Conservation (phyloP, 176 grass and related monocot species). For the Dactylis glomerata region DNA sequence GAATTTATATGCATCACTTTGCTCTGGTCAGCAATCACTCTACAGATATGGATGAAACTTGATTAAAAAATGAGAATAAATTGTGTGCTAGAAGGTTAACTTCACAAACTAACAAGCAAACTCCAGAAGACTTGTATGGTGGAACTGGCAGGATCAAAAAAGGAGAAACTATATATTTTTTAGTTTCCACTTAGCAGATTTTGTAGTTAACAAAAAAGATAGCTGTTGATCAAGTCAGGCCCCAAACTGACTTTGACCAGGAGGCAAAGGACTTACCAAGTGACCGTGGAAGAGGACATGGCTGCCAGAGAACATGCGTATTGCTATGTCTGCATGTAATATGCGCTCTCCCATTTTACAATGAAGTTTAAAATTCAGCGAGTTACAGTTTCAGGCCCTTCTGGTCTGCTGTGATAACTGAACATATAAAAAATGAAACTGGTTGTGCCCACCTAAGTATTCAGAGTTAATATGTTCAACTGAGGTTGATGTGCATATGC, state of each 20-base stretch:
- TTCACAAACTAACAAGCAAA: slow-evolving; percentile 26
- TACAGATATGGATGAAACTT: no score
- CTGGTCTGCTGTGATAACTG: no score
- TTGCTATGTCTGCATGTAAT: not conserved
- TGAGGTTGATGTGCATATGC: not conserved
- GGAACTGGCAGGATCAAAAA: no score
- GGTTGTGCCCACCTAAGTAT: not conserved
- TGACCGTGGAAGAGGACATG: slow-evolving; percentile 47
- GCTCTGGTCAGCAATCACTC: no score
- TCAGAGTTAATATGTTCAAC: not conserved
- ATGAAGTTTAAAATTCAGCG: not conserved
- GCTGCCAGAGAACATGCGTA: slow-evolving; percentile 18
- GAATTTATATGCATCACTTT: no score
- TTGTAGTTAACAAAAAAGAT: slow-evolving; percentile 56
- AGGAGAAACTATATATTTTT: no score
- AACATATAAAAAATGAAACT: not conserved
- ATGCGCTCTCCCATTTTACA: not conserved
- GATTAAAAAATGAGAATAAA: no score
- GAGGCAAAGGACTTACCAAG: slow-evolving; percentile 47
- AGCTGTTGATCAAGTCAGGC: slow-evolving; percentile 61
- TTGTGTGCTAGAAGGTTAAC: slow-evolving; percentile 4
- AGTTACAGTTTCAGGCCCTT: not conserved
- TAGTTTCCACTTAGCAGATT: no score
- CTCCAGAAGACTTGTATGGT: not conserved
- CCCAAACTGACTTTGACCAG: slow-evolving; percentile 45